A percentile compares a stretch with the other conserved stretches of the same genome.
Evolutionary conservation across 305 asterid genomes (phyloP).

Genomic region (Solanum aculeatissimum): DNA sequence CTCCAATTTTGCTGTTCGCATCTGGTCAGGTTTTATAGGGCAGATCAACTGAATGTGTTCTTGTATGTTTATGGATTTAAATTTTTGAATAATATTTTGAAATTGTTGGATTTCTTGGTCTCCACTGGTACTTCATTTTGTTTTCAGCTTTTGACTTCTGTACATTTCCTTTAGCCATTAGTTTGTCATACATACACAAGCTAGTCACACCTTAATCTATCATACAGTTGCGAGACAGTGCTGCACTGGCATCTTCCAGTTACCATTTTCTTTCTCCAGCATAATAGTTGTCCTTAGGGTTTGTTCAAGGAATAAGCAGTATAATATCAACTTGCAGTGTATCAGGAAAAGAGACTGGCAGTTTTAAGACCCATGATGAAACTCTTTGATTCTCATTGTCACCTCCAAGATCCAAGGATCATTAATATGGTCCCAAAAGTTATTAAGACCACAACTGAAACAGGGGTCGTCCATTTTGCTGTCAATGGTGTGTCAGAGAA

Average conservation of each 20-base stretch:
- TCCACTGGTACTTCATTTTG: not conserved
- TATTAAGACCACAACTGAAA: slow-evolving; percentile 42
- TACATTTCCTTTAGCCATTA: not conserved
- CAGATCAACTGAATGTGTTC: not conserved
- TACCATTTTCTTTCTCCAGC: not conserved
- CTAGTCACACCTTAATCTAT: not conserved
- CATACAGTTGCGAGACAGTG: not conserved
- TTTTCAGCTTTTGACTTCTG: not conserved
- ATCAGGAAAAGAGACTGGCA: not conserved
- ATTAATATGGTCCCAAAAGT: slow-evolving; percentile 40
- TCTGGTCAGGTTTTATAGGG: not conserved
- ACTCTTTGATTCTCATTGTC: slow-evolving; percentile 53
- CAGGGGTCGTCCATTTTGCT: slow-evolving; percentile 70
- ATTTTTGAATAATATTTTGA: not conserved
- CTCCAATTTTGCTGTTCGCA: not conserved
- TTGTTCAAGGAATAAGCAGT: not conserved
- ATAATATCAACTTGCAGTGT: not conserved
- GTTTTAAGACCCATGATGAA: not conserved
- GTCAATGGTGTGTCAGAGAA: slow-evolving; percentile 77
- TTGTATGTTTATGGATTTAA: not conserved
- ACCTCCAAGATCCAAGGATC: slow-evolving; percentile 76
- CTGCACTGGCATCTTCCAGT: not conserved
- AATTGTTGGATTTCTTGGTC: not conserved
- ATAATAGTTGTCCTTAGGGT: not conserved
- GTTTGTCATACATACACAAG: not conserved